These are phyloP conservation scores for Cyathus striatus DNA, from an alignment of 768 basidiomycete genomes.

Conservation along the genomic window DNA sequence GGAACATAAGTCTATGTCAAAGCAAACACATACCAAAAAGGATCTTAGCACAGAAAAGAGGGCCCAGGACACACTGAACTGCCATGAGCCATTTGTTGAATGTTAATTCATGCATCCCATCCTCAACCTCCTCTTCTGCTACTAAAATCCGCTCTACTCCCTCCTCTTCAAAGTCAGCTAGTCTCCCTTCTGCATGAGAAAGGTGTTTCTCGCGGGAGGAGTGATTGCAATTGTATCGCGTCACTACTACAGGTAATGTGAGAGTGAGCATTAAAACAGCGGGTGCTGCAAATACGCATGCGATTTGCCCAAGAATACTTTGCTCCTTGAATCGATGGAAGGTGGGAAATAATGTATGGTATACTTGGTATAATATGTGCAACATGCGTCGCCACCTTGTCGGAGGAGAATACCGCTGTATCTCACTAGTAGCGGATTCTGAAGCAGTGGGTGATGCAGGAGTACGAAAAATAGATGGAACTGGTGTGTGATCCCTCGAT, in stretches of 20 bases:
- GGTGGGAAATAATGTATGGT: constrained; percentile 80
- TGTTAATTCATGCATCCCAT: constrained; percentile 58
- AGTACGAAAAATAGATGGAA: constrained; percentile 55
- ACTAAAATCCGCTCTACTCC: constrained; percentile 63
- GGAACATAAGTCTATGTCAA: background rate
- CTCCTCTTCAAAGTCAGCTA: constrained; percentile 75
- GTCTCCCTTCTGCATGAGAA: constrained; percentile 30
- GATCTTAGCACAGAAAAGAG: constrained; percentile 69
- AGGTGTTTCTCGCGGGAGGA: constrained; percentile 33
- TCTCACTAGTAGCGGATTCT: constrained; percentile 31
- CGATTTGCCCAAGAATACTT: constrained; percentile 63
- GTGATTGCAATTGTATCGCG: constrained; percentile 35
- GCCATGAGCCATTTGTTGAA: constrained; percentile 86
- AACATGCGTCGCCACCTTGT: constrained; percentile 35
- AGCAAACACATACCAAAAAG: constrained; percentile 61
- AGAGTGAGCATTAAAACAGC: constrained; percentile 82
- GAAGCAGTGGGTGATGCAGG: constrained; percentile 44
- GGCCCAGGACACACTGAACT: constrained; percentile 77
- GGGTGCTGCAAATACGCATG: constrained; percentile 78
- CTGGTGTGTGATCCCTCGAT: constrained; percentile 17
- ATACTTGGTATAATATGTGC: constrained; percentile 32
- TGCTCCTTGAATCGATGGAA: constrained; percentile 70
- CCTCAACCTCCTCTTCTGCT: constrained; percentile 69
- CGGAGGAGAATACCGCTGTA: constrained; percentile 34
- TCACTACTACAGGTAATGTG: constrained; percentile 87